Conservation (phyloP, 1,139 yeast species). For the Blastobotrys arbuscula region DNA sequence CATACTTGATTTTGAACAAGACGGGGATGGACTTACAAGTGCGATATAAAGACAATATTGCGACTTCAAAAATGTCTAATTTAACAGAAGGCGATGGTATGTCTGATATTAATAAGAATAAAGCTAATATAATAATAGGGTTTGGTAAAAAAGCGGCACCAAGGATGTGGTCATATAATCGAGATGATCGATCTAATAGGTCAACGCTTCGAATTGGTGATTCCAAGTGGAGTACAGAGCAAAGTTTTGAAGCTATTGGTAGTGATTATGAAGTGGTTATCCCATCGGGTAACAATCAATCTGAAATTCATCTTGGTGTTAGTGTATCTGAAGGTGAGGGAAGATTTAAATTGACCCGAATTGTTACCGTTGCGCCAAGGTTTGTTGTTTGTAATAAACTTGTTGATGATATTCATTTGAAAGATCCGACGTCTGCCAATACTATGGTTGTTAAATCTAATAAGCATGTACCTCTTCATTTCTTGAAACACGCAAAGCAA, state of each 20-base stretch:
- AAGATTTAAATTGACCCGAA: conserved; percentile 67
- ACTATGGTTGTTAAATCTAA: conserved; percentile 41
- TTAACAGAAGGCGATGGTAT: conserved; percentile 13
- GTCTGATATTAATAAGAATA: background rate
- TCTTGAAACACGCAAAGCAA: conserved; percentile 41
- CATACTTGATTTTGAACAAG: conserved; percentile 76
- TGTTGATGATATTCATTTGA: conserved; percentile 49
- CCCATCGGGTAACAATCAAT: conserved; percentile 50
- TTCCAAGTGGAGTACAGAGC: conserved; percentile 68
- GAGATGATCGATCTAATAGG: conserved; percentile 56
- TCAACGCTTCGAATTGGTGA: conserved; percentile 66
- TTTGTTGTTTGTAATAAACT: conserved; percentile 66
- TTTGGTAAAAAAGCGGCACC: conserved; percentile 44
- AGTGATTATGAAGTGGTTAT: conserved; percentile 65
- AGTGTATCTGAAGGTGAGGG: conserved; percentile 84
- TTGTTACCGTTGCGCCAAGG: conserved; percentile 77
- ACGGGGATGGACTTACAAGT: conserved; percentile 65
- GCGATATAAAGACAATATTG: conserved; percentile 50
- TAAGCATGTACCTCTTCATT: conserved; percentile 58
- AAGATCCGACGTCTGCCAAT: conserved; percentile 50
- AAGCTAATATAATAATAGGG: conserved; percentile 12
- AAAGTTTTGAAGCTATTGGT: conserved; percentile 89
- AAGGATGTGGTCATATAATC: conserved; percentile 78
- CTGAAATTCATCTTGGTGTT: conserved; percentile 73
- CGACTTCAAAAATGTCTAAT: conserved; percentile 31